phyloP scores from a whole-genome alignment of 73 alveolate genomes.

The Stentor coeruleus region DNA sequence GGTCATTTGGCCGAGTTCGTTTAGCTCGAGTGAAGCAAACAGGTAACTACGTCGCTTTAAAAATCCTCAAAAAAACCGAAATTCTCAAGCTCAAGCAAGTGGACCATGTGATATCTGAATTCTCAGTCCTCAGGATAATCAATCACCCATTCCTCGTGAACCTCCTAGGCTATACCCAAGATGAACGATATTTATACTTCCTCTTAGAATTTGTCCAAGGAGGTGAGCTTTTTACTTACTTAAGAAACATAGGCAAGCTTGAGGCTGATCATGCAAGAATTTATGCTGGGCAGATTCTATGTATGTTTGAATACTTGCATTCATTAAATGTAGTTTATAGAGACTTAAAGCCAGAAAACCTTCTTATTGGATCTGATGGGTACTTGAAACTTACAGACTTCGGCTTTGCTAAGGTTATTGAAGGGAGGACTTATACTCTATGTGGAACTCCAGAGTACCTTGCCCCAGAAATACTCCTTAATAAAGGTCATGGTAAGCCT shows the following conservation, averaged over 20 bases:
- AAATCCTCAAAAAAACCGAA: constrained; percentile 91
- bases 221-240: constrained; percentile 86
- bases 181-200: constrained; percentile 82
- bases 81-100: constrained; percentile 87
- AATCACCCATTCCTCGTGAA: constrained; percentile 94
- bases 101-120: constrained; percentile 95
- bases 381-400: constrained; percentile 95
- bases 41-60: constrained; percentile 86
- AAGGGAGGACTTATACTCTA: constrained; percentile 96
- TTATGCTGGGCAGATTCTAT: constrained; percentile 54
- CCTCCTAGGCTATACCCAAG: constrained; percentile 68
- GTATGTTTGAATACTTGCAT: constrained; percentile 92
- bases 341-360: constrained; percentile 92
- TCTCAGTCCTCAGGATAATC: constrained; percentile 82
- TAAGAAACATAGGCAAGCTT: constrained; percentile 58
- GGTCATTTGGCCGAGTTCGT: constrained; percentile 90
- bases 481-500: constrained; percentile 98
- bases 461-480: constrained; percentile 95
- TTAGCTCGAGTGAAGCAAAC: constrained; percentile 69
- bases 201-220: constrained; percentile 89
- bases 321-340: constrained; percentile 89
- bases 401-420: constrained; percentile 96
- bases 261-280: constrained; percentile 57
- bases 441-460: constrained; percentile 97
- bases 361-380: constrained; percentile 88